Evolutionary conservation across 2,329 filamentous ascomycete species (phyloP).

Genomic region (Alternaria viburni): DNA sequence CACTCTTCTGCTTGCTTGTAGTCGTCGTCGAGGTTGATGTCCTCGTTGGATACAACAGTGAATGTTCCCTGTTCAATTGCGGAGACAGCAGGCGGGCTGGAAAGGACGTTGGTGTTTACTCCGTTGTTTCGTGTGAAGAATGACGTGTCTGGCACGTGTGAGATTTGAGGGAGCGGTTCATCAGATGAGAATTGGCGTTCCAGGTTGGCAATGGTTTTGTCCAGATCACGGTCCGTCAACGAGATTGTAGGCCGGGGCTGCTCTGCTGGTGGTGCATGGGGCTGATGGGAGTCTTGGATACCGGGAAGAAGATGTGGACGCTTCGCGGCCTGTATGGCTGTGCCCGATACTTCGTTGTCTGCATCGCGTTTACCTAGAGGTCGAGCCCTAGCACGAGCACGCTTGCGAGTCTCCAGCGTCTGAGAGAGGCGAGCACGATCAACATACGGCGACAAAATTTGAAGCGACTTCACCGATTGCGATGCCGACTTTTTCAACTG

Average conservation of each 20-base stretch:
- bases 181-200: background rate
- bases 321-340: background rate
- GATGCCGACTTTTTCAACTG: background rate
- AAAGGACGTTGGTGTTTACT: background rate
- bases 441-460: background rate
- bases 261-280: background rate
- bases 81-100: background rate
- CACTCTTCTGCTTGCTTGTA: constrained; percentile 7
- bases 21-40: constrained; percentile 5
- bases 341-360: background rate
- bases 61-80: background rate
- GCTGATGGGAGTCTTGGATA: too few relatives aligned
- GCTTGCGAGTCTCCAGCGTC: background rate
- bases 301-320: background rate
- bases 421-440: background rate
- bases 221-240: background rate
- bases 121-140: background rate
- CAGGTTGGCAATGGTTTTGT: background rate
- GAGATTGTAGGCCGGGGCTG: background rate
- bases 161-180: background rate
- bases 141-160: background rate
- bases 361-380: constrained; percentile 4
- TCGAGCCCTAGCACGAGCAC: background rate
- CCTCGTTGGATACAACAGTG: constrained; percentile 6
- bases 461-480: background rate